Conservation (phyloP, 495 filamentous ascomycete genomes). For the Rhypophila decipiens region DNA sequence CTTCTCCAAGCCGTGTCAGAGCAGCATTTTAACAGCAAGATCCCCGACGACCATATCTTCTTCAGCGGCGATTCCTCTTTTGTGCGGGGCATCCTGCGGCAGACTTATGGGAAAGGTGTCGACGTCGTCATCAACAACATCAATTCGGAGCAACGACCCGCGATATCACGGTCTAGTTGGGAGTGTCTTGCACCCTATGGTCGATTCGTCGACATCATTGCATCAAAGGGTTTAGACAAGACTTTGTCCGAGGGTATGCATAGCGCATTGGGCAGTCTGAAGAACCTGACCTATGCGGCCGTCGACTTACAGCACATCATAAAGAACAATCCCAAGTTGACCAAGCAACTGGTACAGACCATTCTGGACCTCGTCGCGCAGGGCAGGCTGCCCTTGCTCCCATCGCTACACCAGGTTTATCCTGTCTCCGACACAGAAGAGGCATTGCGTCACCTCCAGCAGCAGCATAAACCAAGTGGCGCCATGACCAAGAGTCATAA, state of each 20-base stretch:
- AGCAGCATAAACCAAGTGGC: no score
- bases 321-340: background rate
- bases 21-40: no score
- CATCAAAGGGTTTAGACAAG: background rate
- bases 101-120: background rate
- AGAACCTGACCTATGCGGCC: background rate
- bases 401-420: background rate
- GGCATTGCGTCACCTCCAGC: background rate
- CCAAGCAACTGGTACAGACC: background rate
- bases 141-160: background rate
- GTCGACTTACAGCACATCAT: background rate
- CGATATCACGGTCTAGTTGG: background rate
- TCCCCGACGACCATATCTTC: background rate
- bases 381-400: background rate
- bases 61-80: background rate
- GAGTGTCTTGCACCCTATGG: constrained; percentile 1
- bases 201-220: constrained; percentile 1
- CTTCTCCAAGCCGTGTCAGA: background rate
- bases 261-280: no score
- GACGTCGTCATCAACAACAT: background rate
- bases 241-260: background rate
- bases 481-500: background rate
- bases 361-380: background rate
- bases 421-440: background rate
- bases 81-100: background rate